phyloP scores from a whole-genome alignment of 192 early-diverging fungal species.

The Thamnidium elegans region DNA sequence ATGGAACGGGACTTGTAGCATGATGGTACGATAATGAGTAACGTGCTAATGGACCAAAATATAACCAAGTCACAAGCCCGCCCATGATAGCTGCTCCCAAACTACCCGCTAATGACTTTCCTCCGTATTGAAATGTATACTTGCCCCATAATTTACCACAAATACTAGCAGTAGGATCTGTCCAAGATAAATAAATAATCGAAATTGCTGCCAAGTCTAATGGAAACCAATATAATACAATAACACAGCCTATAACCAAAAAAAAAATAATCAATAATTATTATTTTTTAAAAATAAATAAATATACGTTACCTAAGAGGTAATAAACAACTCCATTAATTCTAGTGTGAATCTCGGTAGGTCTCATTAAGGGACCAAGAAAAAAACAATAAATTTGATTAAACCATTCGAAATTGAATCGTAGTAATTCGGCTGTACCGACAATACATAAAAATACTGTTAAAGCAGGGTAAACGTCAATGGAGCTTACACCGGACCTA shows the following conservation, averaged over 20 bases:
- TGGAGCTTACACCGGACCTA: conserved; percentile 19
- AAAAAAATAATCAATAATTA: neutral
- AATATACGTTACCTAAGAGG: conserved; percentile 30
- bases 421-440: conserved; percentile 33
- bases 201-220: conserved; percentile 42
- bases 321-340: conserved; percentile 45
- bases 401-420: conserved; percentile 35
- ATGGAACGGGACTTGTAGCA: conserved; percentile 15
- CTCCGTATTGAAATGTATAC: conserved; percentile 37
- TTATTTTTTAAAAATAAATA: neutral
- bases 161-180: conserved; percentile 46
- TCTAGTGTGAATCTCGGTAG: conserved; percentile 32
- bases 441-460: conserved; percentile 23
- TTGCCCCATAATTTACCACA: conserved; percentile 40
- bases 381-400: conserved; percentile 36
- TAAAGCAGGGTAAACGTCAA: conserved; percentile 19
- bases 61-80: conserved; percentile 30
- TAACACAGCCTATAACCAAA: conserved; percentile 27
- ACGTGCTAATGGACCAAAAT: conserved; percentile 19
- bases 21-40: conserved; percentile 2
- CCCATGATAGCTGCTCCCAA: conserved; percentile 39
- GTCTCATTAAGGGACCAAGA: conserved; percentile 44
- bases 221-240: conserved; percentile 31
- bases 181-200: conserved; percentile 46
- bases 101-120: conserved; percentile 44